Evolutionary conservation across 106 monocot genomes (phyloP).

Genomic region (Acorus calamus): DNA sequence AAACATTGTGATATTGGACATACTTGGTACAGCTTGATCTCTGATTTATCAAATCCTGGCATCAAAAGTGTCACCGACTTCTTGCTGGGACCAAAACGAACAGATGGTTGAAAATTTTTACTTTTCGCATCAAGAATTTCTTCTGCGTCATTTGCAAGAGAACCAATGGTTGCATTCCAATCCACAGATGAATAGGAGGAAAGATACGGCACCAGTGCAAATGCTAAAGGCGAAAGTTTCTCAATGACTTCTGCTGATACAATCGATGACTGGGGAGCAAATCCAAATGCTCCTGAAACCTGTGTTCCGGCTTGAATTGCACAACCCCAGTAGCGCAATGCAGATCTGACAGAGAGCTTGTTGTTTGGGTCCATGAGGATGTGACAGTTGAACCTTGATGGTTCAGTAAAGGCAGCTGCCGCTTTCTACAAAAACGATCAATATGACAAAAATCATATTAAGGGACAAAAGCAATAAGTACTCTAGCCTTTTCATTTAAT

Average conservation of each 20-base stretch:
- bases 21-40: conserved; percentile 90
- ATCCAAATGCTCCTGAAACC: conserved; percentile 66
- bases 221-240: conserved; percentile 51
- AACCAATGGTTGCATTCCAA: conserved; percentile 30
- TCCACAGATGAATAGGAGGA: conserved; percentile 30
- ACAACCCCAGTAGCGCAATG: conserved; percentile 93
- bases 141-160: conserved; percentile 30
- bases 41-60: conserved; percentile 91
- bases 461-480: background rate
- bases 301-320: conserved; percentile 81
- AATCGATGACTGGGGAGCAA: conserved; percentile 29
- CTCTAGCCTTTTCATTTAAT: background rate
- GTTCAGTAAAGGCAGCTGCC: conserved; percentile 37
- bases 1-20: background rate
- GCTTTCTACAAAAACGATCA: conserved; percentile 37
- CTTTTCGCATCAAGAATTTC: conserved; percentile 27
- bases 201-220: conserved; percentile 52
- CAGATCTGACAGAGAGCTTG: conserved; percentile 33
- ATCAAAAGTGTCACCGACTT: conserved; percentile 75
- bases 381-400: conserved; percentile 71
- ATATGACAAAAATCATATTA: background rate
- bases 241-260: conserved; percentile 17
- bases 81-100: conserved; percentile 46
- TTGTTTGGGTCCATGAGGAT: conserved; percentile 62
- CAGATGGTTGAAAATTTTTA: conserved; percentile 21